Percentiles rank a stretch among this genome's conserved stretches.
phyloP scores from a whole-genome alignment of 768 basidiomycete species.

The Suillus placidus region DNA sequence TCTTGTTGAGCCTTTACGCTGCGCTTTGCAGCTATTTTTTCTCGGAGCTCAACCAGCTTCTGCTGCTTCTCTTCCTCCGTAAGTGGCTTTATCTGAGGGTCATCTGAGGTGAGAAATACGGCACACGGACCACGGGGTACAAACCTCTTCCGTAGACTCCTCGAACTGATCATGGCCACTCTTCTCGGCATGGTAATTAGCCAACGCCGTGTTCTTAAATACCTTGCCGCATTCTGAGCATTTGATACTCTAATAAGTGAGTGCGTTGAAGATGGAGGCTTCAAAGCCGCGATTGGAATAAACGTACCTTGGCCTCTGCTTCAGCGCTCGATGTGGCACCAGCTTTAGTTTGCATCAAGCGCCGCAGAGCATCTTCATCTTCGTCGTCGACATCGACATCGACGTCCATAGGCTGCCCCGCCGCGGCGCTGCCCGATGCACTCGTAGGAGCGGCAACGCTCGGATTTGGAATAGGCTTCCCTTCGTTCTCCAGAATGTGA shows the following conservation, averaged over 20 bases:
- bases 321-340: constrained; percentile 29
- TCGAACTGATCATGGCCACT: constrained; percentile 96
- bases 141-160: constrained; percentile 91
- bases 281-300: neutral
- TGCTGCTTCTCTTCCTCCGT: constrained; percentile 92
- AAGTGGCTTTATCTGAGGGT: constrained; percentile 81
- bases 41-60: constrained; percentile 76
- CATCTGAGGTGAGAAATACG: constrained; percentile 3
- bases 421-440: constrained; percentile 19
- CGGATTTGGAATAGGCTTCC: constrained; percentile 71
- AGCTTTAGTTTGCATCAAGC: constrained; percentile 42
- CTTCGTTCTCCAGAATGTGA: constrained; percentile 80
- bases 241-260: constrained; percentile 66
- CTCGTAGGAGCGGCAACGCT: constrained; percentile 33
- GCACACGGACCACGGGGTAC: neutral
- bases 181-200: constrained; percentile 93
- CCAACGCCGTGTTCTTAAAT: constrained; percentile 84
- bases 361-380: constrained; percentile 63
- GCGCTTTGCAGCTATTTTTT: constrained; percentile 82
- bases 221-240: constrained; percentile 84
- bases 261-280: neutral
- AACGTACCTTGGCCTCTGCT: constrained; percentile 68
- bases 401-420: constrained; percentile 44
- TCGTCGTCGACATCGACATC: constrained; percentile 76
- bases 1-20: constrained; percentile 73